These are phyloP conservation scores for Heteromeles arbutifolia DNA, from an alignment of 306 rosid species.

Conservation along the genomic window DNA sequence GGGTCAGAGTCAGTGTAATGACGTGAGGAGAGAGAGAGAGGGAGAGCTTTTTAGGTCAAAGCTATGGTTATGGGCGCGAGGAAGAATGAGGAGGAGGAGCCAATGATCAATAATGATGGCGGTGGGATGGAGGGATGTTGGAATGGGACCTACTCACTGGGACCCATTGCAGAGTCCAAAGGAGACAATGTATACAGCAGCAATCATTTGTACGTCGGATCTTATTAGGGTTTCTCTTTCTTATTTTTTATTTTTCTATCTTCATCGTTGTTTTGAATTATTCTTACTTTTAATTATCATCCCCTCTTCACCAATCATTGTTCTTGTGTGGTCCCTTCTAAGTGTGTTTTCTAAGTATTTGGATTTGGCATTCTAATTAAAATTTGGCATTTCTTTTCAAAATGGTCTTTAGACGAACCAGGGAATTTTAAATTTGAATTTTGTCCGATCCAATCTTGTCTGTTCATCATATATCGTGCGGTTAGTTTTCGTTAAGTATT, in stretches of 20 bases:
- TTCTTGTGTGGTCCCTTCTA: background rate
- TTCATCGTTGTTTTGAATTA: background rate
- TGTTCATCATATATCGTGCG: too few relatives aligned
- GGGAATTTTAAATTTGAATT: too few relatives aligned
- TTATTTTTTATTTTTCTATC: too few relatives aligned
- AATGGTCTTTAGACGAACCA: too few relatives aligned
- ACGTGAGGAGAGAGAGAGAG: conserved; percentile 15
- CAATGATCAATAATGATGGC: conserved; percentile 11
- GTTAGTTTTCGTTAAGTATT: too few relatives aligned
- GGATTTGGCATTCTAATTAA: too few relatives aligned
- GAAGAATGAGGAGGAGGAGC: background rate
- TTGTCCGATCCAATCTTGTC: too few relatives aligned
- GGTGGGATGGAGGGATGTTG: background rate
- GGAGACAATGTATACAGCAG: conserved; percentile 44
- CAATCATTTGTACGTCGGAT: conserved; percentile 67
- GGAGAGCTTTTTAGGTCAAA: background rate
- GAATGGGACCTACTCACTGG: conserved; percentile 12
- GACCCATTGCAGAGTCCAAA: conserved; percentile 27
- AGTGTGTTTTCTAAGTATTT: background rate
- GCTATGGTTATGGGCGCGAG: conserved; percentile 23
- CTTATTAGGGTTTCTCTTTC: conserved; percentile 8
- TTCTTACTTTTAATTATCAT: background rate
- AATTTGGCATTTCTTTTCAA: too few relatives aligned
- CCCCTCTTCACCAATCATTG: background rate
- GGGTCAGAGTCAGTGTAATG: conserved; percentile 33